Evolutionary conservation across 2,329 filamentous ascomycete species (phyloP).

Genomic region (Cladobotryum protrusum): DNA sequence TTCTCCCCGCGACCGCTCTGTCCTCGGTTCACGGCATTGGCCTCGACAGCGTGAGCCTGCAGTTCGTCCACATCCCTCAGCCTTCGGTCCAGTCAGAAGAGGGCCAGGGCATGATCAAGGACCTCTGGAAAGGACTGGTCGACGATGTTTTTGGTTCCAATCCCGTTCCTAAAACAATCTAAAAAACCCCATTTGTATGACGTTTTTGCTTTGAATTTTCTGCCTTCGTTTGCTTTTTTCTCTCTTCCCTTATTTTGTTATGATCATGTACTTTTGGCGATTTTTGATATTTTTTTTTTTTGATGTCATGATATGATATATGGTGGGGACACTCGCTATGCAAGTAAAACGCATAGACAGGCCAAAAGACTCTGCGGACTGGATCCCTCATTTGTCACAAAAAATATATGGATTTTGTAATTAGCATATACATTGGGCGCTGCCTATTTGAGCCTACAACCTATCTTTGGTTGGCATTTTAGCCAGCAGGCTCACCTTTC

Average conservation of each 20-base stretch:
- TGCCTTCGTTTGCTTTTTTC: constrained; percentile 5
- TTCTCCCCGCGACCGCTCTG: constrained; percentile 44
- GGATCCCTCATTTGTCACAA: not conserved
- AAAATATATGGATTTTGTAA: not conserved
- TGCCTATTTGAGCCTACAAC: no score
- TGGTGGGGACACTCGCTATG: not conserved
- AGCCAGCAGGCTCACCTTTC: no score
- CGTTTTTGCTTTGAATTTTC: constrained; percentile 1
- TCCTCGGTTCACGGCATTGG: constrained; percentile 54
- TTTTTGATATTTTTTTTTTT: no score
- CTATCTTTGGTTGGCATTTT: no score
- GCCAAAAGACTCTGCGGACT: not conserved
- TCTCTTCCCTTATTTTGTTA: not conserved
- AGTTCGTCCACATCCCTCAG: constrained; percentile 39
- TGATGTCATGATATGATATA: constrained; percentile 2
- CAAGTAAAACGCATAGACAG: not conserved
- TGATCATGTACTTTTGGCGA: not conserved
- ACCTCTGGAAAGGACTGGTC: constrained; percentile 52
- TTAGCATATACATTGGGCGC: no score
- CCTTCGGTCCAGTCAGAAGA: constrained; percentile 21
- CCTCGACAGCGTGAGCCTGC: constrained; percentile 50
- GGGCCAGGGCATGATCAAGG: constrained; percentile 42
- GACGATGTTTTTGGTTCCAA: constrained; percentile 38
- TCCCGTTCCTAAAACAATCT: constrained; percentile 7
- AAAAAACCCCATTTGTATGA: not conserved